Evolutionary conservation across 257 asterid genomes (phyloP).

Genomic region (Lantana camara): DNA sequence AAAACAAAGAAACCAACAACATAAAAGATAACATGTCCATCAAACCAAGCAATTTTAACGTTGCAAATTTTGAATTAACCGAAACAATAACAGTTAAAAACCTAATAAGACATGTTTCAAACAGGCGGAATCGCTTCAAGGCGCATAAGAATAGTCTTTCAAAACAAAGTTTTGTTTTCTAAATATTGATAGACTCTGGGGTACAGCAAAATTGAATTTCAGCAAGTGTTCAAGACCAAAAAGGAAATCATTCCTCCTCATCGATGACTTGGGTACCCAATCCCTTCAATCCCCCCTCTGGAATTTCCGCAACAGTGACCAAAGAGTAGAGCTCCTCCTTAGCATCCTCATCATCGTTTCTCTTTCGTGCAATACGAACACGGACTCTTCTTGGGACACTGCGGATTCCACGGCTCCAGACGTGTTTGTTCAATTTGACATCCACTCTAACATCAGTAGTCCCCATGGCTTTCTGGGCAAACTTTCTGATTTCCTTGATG

Average conservation of each 20-base stretch:
- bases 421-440: conserved; percentile 51
- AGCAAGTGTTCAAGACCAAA: conserved; percentile 8
- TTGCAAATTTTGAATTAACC: not conserved
- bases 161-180: not conserved
- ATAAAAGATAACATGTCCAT: too few species aligned
- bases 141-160: not conserved
- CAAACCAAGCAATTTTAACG: not conserved
- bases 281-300: conserved; percentile 48
- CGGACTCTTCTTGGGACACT: conserved; percentile 58
- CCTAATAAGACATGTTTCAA: conserved; percentile 5
- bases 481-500: conserved; percentile 52
- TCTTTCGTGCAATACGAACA: conserved; percentile 52
- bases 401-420: conserved; percentile 60
- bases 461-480: conserved; percentile 60
- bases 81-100: conserved; percentile 1
- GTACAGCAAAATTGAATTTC: conserved; percentile 32
- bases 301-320: conserved; percentile 55
- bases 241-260: conserved; percentile 40
- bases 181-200: conserved; percentile 11
- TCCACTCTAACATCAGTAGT: conserved; percentile 54
- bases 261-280: conserved; percentile 50
- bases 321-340: conserved; percentile 60
- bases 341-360: conserved; percentile 62
- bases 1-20: too few species aligned
- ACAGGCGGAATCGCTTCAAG: conserved; percentile 7